phyloP scores from a whole-genome alignment of 129 eudicot species.

The Artemisia tridentata region DNA sequence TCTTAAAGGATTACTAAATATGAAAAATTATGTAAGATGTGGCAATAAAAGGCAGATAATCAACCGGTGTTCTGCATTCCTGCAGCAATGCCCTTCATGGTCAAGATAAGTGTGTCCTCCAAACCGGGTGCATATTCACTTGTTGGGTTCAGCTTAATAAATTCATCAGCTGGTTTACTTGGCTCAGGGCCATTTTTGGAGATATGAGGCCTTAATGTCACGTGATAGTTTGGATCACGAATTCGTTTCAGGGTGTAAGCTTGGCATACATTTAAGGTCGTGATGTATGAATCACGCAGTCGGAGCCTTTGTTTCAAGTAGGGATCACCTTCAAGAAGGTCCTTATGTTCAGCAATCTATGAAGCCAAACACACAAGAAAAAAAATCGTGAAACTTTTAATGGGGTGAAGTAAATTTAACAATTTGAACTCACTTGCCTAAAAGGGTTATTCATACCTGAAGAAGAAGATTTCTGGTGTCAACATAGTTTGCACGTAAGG shows the following conservation, averaged over 20 bases:
- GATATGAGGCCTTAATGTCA: constrained; percentile 73
- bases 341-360: constrained; percentile 89
- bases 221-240: constrained; percentile 77
- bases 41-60: constrained; percentile 3
- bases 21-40: not conserved
- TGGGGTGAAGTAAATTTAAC: not conserved
- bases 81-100: constrained; percentile 99
- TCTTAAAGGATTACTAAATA: not conserved
- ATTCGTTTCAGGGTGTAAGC: constrained; percentile 87
- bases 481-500: constrained; percentile 55
- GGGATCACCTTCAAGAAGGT: constrained; percentile 81
- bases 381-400: not conserved
- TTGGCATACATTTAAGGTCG: constrained; percentile 79
- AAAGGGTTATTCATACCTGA: constrained; percentile 44
- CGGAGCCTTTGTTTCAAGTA: constrained; percentile 81
- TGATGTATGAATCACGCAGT: constrained; percentile 83
- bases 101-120: constrained; percentile 94
- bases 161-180: constrained; percentile 60
- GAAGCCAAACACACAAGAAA: not conserved
- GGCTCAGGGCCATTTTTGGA: constrained; percentile 70
- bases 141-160: constrained; percentile 74
- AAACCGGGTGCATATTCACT: constrained; percentile 97
- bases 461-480: constrained; percentile 77
- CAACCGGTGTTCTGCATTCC: constrained; percentile 97
- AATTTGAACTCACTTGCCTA: too few relatives aligned